Evolutionary conservation across 169 alveolate genomes (phyloP), one percentile per base, ranked within the genome.

Genomic region (Plasmodium berghei): DNA sequence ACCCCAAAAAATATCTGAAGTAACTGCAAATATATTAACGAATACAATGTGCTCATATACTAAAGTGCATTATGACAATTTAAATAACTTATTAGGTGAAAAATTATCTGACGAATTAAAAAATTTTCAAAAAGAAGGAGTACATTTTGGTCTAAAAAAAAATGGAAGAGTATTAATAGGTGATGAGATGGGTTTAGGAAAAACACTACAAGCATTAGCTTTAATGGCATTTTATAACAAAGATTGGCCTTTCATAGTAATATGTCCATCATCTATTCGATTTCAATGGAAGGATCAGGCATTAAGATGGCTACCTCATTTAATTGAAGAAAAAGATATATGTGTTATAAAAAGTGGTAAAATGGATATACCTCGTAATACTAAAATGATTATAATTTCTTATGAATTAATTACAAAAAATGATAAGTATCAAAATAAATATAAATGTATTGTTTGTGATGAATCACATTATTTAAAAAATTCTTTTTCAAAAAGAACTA

Each of bases 121-220:
- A 72, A 96, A 97, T 18, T 98, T 97, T 91, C 98, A 99, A 93
- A 90, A 88, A 87, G 99, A 97, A 71, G 99, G 99, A 34, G 96
- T 98, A 14, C 80, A 93, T 42, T 97, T 94, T 89, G 99, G 99
- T 0, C 67, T 98, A 46, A 92, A 88, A 63, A 94, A 96, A 72
- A 96, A 96, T 83, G 99, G 99, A 9, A 95, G 99, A 66, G 94
- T 95, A 40, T 86, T 98, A 63, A 95, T 98, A 9, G 99, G 99
- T 4, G 99, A 97, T 89, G 99, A 98, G 86, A 98, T 98, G 99
- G 99, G 99, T 4, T 98, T 98, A 14, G 99, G 99, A 42, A 99
- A 99, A 92, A 98, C 99, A 2, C 94, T 97, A 5, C 99, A 98
- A 92, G 99, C 99, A 14, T 94, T 99, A 62, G 97, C 98, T 1